These are phyloP conservation scores for Apiotrichum laibachii DNA, from an alignment of 1,284 basidiomycete genomes.

Conservation along the genomic window DNA sequence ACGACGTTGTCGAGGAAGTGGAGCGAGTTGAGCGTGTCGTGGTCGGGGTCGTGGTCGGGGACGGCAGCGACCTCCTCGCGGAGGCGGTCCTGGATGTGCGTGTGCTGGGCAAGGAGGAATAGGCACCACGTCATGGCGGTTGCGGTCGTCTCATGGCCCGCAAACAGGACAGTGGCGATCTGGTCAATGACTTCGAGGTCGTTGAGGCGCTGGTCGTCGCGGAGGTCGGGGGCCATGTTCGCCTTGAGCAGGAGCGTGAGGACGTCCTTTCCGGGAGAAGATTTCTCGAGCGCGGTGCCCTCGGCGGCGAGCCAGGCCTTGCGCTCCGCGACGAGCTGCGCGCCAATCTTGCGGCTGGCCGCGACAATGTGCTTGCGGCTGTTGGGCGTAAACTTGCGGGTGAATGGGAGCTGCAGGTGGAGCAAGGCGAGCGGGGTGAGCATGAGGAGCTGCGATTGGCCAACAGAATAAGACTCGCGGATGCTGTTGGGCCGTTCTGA, in stretches of 20 bases:
- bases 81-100: conserved; percentile 59
- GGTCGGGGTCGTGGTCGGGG: conserved; percentile 37
- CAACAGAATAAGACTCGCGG: conserved; percentile 50
- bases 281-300: conserved; percentile 39
- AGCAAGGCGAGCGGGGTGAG: conserved; percentile 53
- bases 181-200: conserved; percentile 68
- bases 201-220: conserved; percentile 58
- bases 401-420: conserved; percentile 51
- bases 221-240: conserved; percentile 59
- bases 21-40: conserved; percentile 51
- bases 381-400: conserved; percentile 21
- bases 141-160: conserved; percentile 73
- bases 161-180: conserved; percentile 64
- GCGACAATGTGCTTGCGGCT: background rate
- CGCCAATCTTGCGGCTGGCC: background rate
- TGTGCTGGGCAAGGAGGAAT: conserved; percentile 61
- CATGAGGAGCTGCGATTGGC: background rate
- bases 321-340: conserved; percentile 19
- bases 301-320: background rate
- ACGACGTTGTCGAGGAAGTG: conserved; percentile 64
- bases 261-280: conserved; percentile 48
- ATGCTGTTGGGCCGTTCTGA: conserved; percentile 50
- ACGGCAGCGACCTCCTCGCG: conserved; percentile 56
- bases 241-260: conserved; percentile 59
- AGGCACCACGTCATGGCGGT: conserved; percentile 70